Base-by-base conservation (phyloP, 805 yeast species). In the Nakazawaea sp. region DNA sequence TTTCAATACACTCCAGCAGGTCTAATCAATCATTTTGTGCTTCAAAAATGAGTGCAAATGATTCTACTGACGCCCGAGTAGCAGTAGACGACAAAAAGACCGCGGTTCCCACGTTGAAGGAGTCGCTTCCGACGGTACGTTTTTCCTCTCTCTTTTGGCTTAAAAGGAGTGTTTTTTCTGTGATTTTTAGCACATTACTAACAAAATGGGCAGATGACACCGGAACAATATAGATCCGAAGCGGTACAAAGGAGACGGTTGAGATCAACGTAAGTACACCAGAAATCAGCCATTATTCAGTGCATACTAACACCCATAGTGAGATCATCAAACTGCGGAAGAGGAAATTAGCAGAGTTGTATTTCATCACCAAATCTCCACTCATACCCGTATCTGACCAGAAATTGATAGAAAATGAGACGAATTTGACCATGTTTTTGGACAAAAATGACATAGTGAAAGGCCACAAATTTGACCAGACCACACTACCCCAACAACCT, bases 321-420 rank as follows among this genome's bases (percentile, higher is more conserved):
- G 68, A 64, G 33, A 56, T 75, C n/a, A 58, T 74, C 10, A 61
- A 64, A 42, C 61, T 62, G 31, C 61, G 87, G 33, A 75, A 75
- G 47, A 59, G 78, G 19, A 75, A 75, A 48, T 60, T 81, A 18
- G 66, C 81, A 2, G 83, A 79, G 52, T 58, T 81, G 13, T 80
- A 75, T 50, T 72, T 78, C 44, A 68, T 80, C 11, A 64, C 83
- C 9, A 55, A 74, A 42, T 55, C 74, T 35, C 74, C 78, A 15
- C 59, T 64, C 40, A 51, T 71, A 38, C 76, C 62, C 33, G 60
- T 51, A 45, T 65, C 66, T 41, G 63, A 49, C 42, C 63, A 47
- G 34, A 64, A 49, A 21, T 56, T 61, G 43, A 52, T 52, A 40
- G 62, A 47, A 44, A 61, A 56, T 18, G 68, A 62, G 44, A 65